phyloP scores from a whole-genome alignment of 495 filamentous ascomycete species.

The Penicillium ucsense region DNA sequence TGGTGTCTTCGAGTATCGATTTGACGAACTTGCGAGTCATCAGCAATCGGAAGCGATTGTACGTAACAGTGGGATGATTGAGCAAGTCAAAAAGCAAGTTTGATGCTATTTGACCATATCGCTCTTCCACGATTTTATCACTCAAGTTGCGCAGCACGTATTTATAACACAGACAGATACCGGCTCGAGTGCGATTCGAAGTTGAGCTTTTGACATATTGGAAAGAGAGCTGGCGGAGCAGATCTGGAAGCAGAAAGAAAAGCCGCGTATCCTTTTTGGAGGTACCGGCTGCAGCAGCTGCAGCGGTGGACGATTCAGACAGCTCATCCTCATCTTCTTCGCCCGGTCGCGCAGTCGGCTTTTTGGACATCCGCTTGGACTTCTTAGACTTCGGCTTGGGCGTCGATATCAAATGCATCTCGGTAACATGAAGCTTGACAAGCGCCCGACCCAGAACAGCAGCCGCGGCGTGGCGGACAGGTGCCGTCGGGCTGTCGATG shows the following conservation, averaged over 20 bases:
- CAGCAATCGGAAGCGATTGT: slow-evolving; percentile 81
- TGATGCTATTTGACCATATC: slow-evolving; percentile 68
- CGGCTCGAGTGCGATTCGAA: slow-evolving; percentile 69
- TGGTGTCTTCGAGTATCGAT: slow-evolving; percentile 71
- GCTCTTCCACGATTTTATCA: slow-evolving; percentile 64
- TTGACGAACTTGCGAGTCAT: slow-evolving; percentile 79
- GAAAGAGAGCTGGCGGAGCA: slow-evolving; percentile 68
- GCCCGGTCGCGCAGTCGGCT: slow-evolving; percentile 50
- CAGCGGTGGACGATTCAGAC: slow-evolving; percentile 52
- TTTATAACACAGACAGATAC: slow-evolving; percentile 79
- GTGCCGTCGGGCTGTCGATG: slow-evolving; percentile 64
- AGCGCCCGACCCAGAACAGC: slow-evolving; percentile 71
- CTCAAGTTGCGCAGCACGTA: slow-evolving; percentile 66
- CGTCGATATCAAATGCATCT: slow-evolving; percentile 41
- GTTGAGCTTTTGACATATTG: slow-evolving; percentile 78
- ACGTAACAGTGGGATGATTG: slow-evolving; percentile 61
- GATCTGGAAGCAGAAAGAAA: slow-evolving; percentile 64
- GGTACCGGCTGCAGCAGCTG: slow-evolving; percentile 19
- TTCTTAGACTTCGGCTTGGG: slow-evolving; percentile 64
- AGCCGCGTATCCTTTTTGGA: slow-evolving; percentile 61
- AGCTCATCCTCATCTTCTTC: slow-evolving; percentile 68
- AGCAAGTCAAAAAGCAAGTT: slow-evolving; percentile 75
- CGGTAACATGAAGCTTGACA: slow-evolving; percentile 69
- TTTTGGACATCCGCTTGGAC: slow-evolving; percentile 62
- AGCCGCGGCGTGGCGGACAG: slow-evolving; percentile 77